These are phyloP conservation scores for Leccinum longicurvipes DNA, from an alignment of 768 basidiomycete species.

Conservation along the genomic window DNA sequence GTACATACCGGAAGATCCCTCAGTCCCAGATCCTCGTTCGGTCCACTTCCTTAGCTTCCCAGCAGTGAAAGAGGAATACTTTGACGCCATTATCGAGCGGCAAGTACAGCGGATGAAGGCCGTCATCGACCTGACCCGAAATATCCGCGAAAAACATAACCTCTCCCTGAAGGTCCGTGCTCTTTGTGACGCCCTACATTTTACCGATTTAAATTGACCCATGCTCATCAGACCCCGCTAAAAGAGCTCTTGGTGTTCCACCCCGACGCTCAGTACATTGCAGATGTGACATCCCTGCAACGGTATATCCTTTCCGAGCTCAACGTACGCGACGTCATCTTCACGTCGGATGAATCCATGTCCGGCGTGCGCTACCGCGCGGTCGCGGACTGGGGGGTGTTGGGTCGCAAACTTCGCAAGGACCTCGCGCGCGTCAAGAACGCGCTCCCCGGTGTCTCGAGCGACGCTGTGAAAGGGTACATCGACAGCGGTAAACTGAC, in stretches of 20 bases:
- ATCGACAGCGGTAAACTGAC: slow-evolving; percentile 68
- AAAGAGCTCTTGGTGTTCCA: slow-evolving; percentile 95
- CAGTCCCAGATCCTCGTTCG: slow-evolving; percentile 78
- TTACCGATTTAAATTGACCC: not conserved
- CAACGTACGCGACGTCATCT: slow-evolving; percentile 86
- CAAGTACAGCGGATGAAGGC: slow-evolving; percentile 93
- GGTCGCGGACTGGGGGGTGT: slow-evolving; percentile 91
- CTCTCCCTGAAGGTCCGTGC: slow-evolving; percentile 79
- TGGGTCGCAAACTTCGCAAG: slow-evolving; percentile 92
- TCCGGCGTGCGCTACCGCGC: slow-evolving; percentile 90
- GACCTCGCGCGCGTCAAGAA: slow-evolving; percentile 88
- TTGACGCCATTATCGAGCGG: slow-evolving; percentile 89
- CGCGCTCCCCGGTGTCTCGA: slow-evolving; percentile 75
- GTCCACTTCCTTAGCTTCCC: slow-evolving; percentile 96
- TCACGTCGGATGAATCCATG: slow-evolving; percentile 81
- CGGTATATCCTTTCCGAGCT: slow-evolving; percentile 92
- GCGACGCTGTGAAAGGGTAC: slow-evolving; percentile 80
- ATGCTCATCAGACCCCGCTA: slow-evolving; percentile 67
- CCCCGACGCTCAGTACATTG: slow-evolving; percentile 75
- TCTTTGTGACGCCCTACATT: not conserved
- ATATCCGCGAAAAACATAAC: slow-evolving; percentile 82
- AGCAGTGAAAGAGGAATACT: slow-evolving; percentile 89
- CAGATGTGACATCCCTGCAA: slow-evolving; percentile 79
- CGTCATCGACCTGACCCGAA: slow-evolving; percentile 88
- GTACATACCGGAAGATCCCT: slow-evolving; percentile 78